Evolutionary conservation across 352 stramenopile species (phyloP).

Genomic region (Globisporangium spiculum): DNA sequence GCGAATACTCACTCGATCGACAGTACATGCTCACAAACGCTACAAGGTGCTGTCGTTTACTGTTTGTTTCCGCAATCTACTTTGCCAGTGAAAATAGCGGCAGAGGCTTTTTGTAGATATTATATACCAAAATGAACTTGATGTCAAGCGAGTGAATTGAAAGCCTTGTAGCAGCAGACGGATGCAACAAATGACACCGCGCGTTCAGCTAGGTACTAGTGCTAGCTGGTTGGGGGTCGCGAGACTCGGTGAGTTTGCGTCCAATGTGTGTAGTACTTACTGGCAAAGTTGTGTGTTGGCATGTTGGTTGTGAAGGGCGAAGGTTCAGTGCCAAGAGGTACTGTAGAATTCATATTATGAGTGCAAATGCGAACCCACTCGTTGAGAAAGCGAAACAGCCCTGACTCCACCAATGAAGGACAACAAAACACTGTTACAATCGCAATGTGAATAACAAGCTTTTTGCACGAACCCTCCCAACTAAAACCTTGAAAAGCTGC

Average conservation of each 20-base stretch:
- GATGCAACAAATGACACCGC: neutral
- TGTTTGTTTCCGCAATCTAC: too few relatives aligned
- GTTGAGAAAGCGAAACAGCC: neutral
- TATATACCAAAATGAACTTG: neutral
- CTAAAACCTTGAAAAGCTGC: too few relatives aligned
- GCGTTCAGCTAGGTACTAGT: neutral
- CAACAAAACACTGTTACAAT: too few relatives aligned
- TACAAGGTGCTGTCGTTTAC: too few relatives aligned
- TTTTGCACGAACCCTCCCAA: too few relatives aligned
- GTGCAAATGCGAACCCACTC: neutral
- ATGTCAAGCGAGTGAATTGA: neutral
- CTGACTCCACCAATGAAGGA: too few relatives aligned
- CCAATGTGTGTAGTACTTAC: neutral
- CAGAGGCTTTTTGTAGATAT: too few relatives aligned
- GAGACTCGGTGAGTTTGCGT: neutral
- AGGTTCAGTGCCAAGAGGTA: neutral
- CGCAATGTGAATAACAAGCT: too few relatives aligned
- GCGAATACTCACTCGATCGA: too few relatives aligned
- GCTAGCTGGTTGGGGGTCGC: neutral
- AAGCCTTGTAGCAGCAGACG: neutral
- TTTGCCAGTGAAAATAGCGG: too few relatives aligned
- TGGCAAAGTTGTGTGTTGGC: neutral
- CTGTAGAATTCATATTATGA: neutral
- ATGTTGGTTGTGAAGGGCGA: neutral
- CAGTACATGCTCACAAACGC: too few relatives aligned